phyloP scores from a whole-genome alignment of 805 yeast species.

The Monosporozyma siamensis region DNA sequence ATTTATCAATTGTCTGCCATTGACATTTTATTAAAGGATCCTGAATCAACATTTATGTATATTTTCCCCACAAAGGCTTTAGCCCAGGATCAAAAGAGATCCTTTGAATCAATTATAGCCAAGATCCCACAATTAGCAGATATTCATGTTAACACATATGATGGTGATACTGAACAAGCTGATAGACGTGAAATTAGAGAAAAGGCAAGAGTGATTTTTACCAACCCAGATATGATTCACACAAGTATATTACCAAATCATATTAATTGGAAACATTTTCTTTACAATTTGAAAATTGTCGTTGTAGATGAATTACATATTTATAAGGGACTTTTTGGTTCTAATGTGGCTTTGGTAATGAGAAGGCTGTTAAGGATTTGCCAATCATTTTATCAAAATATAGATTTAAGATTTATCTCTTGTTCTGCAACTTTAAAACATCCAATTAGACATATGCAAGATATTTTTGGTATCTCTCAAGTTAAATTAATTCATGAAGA shows the following conservation, averaged over 20 bases:
- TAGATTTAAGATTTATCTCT: slow-evolving; percentile 57
- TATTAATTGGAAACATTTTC: slow-evolving; percentile 61
- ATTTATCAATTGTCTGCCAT: slow-evolving; percentile 85
- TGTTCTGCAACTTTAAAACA: slow-evolving; percentile 88
- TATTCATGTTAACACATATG: slow-evolving; percentile 67
- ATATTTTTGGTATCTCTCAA: slow-evolving; percentile 59
- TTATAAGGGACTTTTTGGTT: slow-evolving; percentile 85
- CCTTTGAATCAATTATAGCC: slow-evolving; percentile 51
- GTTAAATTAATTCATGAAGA: slow-evolving; percentile 59
- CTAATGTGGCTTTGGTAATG: slow-evolving; percentile 82
- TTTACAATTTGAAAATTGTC: slow-evolving; percentile 55
- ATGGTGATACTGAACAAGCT: slow-evolving; percentile 77
- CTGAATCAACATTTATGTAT: slow-evolving; percentile 59
- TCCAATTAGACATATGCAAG: slow-evolving; percentile 63
- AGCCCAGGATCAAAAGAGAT: slow-evolving; percentile 91
- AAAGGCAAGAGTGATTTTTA: slow-evolving; percentile 70
- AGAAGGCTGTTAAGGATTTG: slow-evolving; percentile 61
- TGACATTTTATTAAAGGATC: slow-evolving; percentile 33
- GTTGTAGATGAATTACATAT: slow-evolving; percentile 82
- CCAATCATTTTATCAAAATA: slow-evolving; percentile 30
- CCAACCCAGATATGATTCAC: slow-evolving; percentile 93
- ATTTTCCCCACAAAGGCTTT: slow-evolving; percentile 95
- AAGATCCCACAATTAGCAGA: slow-evolving; percentile 38
- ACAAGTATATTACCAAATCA: slow-evolving; percentile 74
- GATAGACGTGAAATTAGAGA: slow-evolving; percentile 46